These are phyloP conservation scores for Effrenium voratum DNA, from an alignment of 73 alveolate genomes.

Conservation along the genomic window DNA sequence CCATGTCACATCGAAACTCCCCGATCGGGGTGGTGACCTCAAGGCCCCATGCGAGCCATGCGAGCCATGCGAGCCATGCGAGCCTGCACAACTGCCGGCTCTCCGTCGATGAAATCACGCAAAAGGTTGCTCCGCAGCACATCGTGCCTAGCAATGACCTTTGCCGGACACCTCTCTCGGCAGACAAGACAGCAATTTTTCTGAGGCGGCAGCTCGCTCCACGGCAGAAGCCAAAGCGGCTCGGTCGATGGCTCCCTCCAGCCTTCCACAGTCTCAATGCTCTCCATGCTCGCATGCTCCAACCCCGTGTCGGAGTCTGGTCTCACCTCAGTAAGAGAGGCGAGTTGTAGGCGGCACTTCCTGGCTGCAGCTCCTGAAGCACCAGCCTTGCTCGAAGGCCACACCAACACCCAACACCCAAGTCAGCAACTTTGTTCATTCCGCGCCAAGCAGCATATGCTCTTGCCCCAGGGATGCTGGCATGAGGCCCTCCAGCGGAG, in stretches of 20 bases:
- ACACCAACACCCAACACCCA: background rate
- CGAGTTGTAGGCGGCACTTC: constrained; percentile 81
- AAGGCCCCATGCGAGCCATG: background rate
- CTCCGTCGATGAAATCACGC: constrained; percentile 84
- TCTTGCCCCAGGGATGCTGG: constrained; percentile 85
- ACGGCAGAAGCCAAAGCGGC: constrained; percentile 53
- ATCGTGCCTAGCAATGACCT: constrained; percentile 86
- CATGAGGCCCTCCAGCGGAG: constrained; percentile 66
- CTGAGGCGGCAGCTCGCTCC: constrained; percentile 35
- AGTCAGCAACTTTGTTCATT: background rate
- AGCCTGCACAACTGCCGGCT: constrained; percentile 73
- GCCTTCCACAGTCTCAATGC: background rate
- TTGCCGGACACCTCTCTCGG: background rate
- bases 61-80: background rate
- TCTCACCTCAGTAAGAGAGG: constrained; percentile 45
- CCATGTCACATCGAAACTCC: constrained; percentile 74
- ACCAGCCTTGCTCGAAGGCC: constrained; percentile 12
- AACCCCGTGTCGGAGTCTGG: too few relatives aligned
- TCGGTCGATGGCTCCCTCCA: constrained; percentile 44
- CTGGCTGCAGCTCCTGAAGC: constrained; percentile 55
- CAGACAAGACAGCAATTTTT: background rate
- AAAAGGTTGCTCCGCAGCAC: constrained; percentile 76
- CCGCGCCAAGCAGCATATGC: constrained; percentile 50
- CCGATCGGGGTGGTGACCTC: constrained; percentile 75
- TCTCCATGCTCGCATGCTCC: too few relatives aligned